Percentiles rank a stretch among this genome's conserved stretches.
phyloP scores from a whole-genome alignment of 176 grass and related monocot species.

The Leersia perrieri region DNA sequence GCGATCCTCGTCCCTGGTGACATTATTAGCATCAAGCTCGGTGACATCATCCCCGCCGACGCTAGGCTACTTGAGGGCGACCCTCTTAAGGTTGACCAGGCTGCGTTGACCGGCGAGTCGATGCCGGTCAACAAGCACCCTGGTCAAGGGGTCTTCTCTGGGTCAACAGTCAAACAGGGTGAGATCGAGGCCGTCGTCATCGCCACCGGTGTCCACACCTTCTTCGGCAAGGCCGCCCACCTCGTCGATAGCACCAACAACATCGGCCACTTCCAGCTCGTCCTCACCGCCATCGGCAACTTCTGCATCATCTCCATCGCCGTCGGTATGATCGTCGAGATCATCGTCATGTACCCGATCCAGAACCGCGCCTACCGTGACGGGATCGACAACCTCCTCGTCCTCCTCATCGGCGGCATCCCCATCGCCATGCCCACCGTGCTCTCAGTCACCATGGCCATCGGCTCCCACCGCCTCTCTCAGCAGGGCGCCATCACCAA shows the following conservation, averaged over 20 bases:
- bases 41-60: constrained; percentile 93
- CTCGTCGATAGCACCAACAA: constrained; percentile 96
- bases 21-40: constrained; percentile 86
- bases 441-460: constrained; percentile 93
- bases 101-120: constrained; percentile 83
- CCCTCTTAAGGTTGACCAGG: constrained; percentile 96
- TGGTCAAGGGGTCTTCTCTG: constrained; percentile 74
- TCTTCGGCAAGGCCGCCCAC: constrained; percentile 96
- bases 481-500: constrained; percentile 96
- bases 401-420: constrained; percentile 90
- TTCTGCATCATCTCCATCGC: constrained; percentile 96
- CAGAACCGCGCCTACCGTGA: constrained; percentile 78
- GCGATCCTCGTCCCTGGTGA: constrained; percentile 81
- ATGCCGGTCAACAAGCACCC: constrained; percentile 73
- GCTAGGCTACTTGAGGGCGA: constrained; percentile 78
- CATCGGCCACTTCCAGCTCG: constrained; percentile 84
- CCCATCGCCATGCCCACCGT: constrained; percentile 98
- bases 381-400: constrained; percentile 91
- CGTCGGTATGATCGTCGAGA: constrained; percentile 66
- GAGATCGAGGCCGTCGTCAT: constrained; percentile 96
- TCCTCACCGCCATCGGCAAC: constrained; percentile 93
- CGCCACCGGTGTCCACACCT: constrained; percentile 93
- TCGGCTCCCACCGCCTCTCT: constrained; percentile 88
- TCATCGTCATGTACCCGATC: constrained; percentile 85
- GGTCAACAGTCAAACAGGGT: constrained; percentile 85